Evolutionary conservation across 352 stramenopile species (phyloP).

Genomic region (Paralagenidium karlingii): DNA sequence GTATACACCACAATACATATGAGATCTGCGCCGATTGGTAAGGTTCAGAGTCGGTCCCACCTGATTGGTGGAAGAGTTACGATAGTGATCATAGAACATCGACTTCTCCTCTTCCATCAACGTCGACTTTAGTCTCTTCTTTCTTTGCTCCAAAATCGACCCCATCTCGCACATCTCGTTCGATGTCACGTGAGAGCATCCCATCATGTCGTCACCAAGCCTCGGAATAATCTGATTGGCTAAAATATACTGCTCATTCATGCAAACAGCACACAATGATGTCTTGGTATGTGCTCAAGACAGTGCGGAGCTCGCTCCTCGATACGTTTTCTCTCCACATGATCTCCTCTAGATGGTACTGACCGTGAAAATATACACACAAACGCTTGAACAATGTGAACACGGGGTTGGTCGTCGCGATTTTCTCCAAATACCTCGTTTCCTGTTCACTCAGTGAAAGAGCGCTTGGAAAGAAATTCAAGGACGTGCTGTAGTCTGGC

Average conservation of each 20-base stretch:
- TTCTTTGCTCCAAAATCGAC: no score
- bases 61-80: no score
- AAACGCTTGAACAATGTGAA: constrained; percentile 74
- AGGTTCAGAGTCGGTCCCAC: no score
- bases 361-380: constrained; percentile 76
- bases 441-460: constrained; percentile 38
- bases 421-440: constrained; percentile 63
- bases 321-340: constrained; percentile 83
- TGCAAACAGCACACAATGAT: constrained; percentile 75
- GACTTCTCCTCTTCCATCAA: no score
- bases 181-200: no score
- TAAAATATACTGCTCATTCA: constrained; percentile 28
- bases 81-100: no score
- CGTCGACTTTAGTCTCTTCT: no score
- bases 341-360: constrained; percentile 82
- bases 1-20: no score
- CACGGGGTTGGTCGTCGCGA: constrained; percentile 64
- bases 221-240: no score
- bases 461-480: not conserved
- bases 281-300: constrained; percentile 76
- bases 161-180: no score
- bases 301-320: constrained; percentile 58
- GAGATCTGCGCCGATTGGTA: no score
- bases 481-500: not conserved
- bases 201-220: no score